These are phyloP conservation scores for Aspergillus candidus DNA, from an alignment of 2,329 filamentous ascomycete genomes.

Conservation along the genomic window DNA sequence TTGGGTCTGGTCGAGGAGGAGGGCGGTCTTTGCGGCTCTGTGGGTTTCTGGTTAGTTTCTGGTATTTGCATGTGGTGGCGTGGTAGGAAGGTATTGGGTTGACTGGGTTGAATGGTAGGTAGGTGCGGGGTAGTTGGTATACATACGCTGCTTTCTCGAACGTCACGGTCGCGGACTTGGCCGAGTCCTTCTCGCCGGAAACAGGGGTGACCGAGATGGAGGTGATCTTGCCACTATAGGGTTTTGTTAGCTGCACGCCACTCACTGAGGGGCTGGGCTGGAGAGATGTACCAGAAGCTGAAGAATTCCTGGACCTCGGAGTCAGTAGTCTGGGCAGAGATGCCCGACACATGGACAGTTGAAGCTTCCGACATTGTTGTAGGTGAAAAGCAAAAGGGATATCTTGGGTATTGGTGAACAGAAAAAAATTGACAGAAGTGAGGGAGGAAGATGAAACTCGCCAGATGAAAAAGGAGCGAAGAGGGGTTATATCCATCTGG, in stretches of 20 bases:
- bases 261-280: neutral
- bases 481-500: conserved; percentile 12
- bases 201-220: conserved; percentile 67
- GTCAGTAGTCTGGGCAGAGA: conserved; percentile 73
- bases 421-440: neutral
- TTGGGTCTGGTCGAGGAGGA: conserved; percentile 94
- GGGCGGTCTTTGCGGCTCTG: conserved; percentile 84
- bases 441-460: neutral
- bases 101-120: conserved; percentile 9
- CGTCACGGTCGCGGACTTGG: conserved; percentile 81
- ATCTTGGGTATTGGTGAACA: neutral
- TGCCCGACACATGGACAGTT: conserved; percentile 85
- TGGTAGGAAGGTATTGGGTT: conserved; percentile 6
- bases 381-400: neutral
- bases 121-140: conserved; percentile 19
- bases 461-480: neutral
- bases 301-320: conserved; percentile 96
- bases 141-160: conserved; percentile 85
- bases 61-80: neutral
- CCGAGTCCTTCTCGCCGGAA: conserved; percentile 50
- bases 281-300: conserved; percentile 72
- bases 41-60: conserved; percentile 4
- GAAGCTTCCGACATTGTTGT: conserved; percentile 50
- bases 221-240: conserved; percentile 83
- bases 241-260: conserved; percentile 1